phyloP scores from a whole-genome alignment of 2,329 filamentous ascomycete species.

The Paraphaeosphaeria sporulosa region DNA sequence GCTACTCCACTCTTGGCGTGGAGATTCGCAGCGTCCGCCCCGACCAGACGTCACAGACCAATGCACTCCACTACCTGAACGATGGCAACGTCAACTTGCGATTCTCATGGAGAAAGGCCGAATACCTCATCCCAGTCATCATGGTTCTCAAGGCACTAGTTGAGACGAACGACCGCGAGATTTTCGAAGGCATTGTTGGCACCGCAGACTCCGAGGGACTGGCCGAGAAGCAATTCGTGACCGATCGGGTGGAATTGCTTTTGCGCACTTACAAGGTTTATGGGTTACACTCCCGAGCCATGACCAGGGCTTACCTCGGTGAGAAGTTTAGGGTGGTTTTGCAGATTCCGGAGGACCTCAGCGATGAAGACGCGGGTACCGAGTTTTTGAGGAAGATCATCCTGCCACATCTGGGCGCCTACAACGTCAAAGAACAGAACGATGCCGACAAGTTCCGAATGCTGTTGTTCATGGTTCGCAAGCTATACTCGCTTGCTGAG shows the following conservation, averaged over 20 bases:
- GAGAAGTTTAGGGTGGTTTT: constrained; percentile 91
- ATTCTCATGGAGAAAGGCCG: constrained; percentile 97
- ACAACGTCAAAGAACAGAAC: constrained; percentile 82
- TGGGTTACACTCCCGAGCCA: constrained; percentile 78
- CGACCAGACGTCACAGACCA: constrained; percentile 98
- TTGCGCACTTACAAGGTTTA: constrained; percentile 94
- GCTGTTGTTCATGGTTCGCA: constrained; percentile 94
- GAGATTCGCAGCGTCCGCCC: constrained; percentile 90
- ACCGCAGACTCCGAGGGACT: constrained; percentile 76
- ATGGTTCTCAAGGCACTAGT: constrained; percentile 96
- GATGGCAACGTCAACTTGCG: constrained; percentile 97
- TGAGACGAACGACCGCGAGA: constrained; percentile 95
- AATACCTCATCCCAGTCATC: constrained; percentile 93
- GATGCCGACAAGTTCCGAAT: constrained; percentile 93
- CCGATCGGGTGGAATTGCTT: constrained; percentile 90
- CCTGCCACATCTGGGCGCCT: constrained; percentile 87
- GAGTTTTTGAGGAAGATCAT: constrained; percentile 92
- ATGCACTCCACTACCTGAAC: constrained; percentile 92
- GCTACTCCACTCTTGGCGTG: constrained; percentile 90
- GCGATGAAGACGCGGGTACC: constrained; percentile 86
- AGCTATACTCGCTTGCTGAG: constrained; percentile 90
- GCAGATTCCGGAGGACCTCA: constrained; percentile 81
- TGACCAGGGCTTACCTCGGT: constrained; percentile 86
- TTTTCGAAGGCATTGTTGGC: constrained; percentile 92
- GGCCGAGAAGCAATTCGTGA: constrained; percentile 86